These are phyloP conservation scores for Pichia exigua DNA, from an alignment of 805 yeast genomes.

Conservation along the genomic window DNA sequence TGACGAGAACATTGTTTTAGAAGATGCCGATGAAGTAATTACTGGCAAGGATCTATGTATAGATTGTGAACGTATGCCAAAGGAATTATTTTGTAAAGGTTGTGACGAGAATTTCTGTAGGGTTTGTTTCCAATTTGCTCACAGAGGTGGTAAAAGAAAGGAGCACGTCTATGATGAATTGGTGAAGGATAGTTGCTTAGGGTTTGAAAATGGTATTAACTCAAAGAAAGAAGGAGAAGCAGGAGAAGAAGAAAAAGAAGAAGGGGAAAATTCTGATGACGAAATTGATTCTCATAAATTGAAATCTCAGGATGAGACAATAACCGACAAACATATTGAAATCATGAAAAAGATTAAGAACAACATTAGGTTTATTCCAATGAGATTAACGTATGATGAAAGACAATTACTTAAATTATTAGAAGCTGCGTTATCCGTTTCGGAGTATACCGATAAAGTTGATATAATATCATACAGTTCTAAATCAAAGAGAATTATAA, in stretches of 20 bases:
- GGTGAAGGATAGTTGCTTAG: constrained; percentile 12
- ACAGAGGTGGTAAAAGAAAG: constrained; percentile 58
- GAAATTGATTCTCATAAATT: constrained; percentile 1
- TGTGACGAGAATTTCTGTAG: constrained; percentile 65
- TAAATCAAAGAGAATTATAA: constrained; percentile 62
- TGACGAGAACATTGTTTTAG: neutral
- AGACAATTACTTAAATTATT: constrained; percentile 57
- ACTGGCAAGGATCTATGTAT: constrained; percentile 36
- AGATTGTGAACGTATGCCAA: constrained; percentile 69
- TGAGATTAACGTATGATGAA: constrained; percentile 61
- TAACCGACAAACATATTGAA: constrained; percentile 13
- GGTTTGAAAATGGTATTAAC: neutral
- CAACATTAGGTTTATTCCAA: constrained; percentile 52
- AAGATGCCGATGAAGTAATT: neutral
- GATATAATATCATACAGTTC: constrained; percentile 62
- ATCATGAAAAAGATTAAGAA: constrained; percentile 32
- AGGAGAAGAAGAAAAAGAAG: constrained; percentile 12
- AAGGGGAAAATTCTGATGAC: constrained; percentile 8
- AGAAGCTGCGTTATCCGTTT: constrained; percentile 71
- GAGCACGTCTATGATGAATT: constrained; percentile 30
- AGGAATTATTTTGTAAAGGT: constrained; percentile 49
- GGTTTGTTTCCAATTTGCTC: constrained; percentile 62
- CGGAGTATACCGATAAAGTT: constrained; percentile 73
- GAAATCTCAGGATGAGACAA: neutral
- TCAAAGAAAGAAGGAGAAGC: constrained; percentile 4